Evolutionary conservation across 2,329 filamentous ascomycete genomes (phyloP), one percentile per base, ranked within the genome.

Genomic region (Trichocomaceae sp.): DNA sequence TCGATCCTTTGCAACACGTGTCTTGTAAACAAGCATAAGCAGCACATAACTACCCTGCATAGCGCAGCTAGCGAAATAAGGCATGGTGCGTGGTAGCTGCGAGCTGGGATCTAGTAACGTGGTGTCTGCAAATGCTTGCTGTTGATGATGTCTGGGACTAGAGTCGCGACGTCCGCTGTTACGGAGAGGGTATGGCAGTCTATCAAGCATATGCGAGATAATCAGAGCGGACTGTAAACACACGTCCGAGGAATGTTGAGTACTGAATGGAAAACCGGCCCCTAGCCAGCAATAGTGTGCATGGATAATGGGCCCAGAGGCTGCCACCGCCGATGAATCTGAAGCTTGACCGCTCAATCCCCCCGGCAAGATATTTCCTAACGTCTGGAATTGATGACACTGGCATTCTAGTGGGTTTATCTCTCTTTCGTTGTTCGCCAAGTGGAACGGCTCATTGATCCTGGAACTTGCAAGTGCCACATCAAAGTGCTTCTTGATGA

Each of bases 1-100:
- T 6, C 64, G 50, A 23, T 69, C 64, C 39, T 69, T 71, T 47
- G 66, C 63, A n/a, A 72, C 66, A 12, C 69, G 67, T 9, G 69
- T 67, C 55, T 73, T 74, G 59, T 73, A 73, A 52, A 69, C 75
- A 7, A 75, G 64, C 73, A 76, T 77, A 15, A 76, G 62, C 65
- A 76, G 67, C 5, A 73, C 72, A 56, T 77, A 77, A 57, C 73
- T 75, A 41, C 71, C 70, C 58, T 76, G 74, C 72, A 76, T 75
- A 7, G 74, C 65, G 57, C 74, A 77, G 61, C 73, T 75, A 20
- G 74, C 73, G 56, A 76, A 76, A 0, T 71, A 73, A 0, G 74
- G 74, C 72, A 76, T 75, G 1, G 73, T 75, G 5, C 74, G 69
- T 4, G 73, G 72, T 13, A 69, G 52, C 29, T 65, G 49, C 53